A percentile compares a stretch with the other conserved stretches of the same genome.
phyloP scores from a whole-genome alignment of 2,329 filamentous ascomycete species.

The Xylaria sp. region DNA sequence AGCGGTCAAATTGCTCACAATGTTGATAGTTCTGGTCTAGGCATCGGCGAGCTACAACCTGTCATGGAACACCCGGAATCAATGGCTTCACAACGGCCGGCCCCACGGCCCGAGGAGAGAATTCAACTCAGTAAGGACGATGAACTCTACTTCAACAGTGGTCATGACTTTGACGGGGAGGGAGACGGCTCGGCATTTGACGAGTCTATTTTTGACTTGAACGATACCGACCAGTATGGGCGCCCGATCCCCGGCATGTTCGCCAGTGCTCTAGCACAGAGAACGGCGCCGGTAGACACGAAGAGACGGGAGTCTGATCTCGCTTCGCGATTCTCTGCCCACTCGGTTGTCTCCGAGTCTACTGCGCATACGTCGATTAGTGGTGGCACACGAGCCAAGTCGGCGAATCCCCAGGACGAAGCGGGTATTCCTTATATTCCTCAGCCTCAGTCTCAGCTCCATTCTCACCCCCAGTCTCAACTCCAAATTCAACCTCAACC shows the following conservation, averaged over 20 bases:
- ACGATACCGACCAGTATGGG: conserved; percentile 59
- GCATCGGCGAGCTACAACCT: conserved; percentile 37
- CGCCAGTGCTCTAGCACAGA: conserved; percentile 46
- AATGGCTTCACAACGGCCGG: conserved; percentile 18
- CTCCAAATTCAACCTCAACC: too few species aligned
- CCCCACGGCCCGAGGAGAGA: conserved; percentile 13
- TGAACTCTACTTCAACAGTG: conserved; percentile 67
- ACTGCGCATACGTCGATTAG: conserved; percentile 51
- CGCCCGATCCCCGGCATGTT: conserved; percentile 55
- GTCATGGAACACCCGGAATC: conserved; percentile 18
- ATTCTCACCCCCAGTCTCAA: too few species aligned
- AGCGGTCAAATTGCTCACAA: conserved; percentile 10
- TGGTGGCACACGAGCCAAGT: conserved; percentile 28
- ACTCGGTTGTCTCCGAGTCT: conserved; percentile 41
- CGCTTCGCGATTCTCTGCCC: conserved; percentile 41
- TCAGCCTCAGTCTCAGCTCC: conserved; percentile 8
- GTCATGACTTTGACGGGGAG: conserved; percentile 48
- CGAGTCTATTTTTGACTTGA: conserved; percentile 66
- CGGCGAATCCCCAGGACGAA: conserved; percentile 13
- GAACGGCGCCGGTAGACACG: conserved; percentile 33
- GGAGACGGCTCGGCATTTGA: conserved; percentile 58
- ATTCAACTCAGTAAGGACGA: conserved; percentile 40
- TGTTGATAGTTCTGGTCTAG: conserved; percentile 34
- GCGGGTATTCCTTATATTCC: conserved; percentile 6
- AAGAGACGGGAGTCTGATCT: conserved; percentile 44